Percentiles rank a stretch among this genome's conserved stretches.
Conservation (phyloP, 768 basidiomycete species). For the Pleurotus tuoliensis region DNA sequence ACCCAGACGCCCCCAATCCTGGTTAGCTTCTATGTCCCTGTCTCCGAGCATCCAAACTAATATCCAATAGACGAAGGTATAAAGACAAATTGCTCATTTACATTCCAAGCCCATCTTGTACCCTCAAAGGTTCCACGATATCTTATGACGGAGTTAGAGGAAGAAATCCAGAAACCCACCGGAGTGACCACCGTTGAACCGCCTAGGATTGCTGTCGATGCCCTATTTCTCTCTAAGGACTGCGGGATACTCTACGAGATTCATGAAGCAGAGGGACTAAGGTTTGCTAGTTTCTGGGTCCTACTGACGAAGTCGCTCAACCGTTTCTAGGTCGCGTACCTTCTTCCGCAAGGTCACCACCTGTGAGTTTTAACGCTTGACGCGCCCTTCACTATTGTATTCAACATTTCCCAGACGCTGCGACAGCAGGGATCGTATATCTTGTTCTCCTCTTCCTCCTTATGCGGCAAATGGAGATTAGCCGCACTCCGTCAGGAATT, state of each 20-base stretch:
- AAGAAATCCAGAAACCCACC: slow-evolving; percentile 70
- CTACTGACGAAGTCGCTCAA: background rate
- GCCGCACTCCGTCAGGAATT: slow-evolving; percentile 75
- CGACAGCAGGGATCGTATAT: slow-evolving; percentile 62
- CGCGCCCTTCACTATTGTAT: background rate
- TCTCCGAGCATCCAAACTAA: background rate
- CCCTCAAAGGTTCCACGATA: slow-evolving; percentile 46
- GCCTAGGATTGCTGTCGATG: slow-evolving; percentile 57
- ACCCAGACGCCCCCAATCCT: slow-evolving; percentile 43
- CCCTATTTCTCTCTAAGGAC: slow-evolving; percentile 70
- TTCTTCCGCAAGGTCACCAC: slow-evolving; percentile 77
- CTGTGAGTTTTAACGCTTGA: slow-evolving; percentile 31
- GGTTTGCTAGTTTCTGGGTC: slow-evolving; percentile 31
- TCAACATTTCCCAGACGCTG: slow-evolving; percentile 55
- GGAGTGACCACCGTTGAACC: slow-evolving; percentile 57
- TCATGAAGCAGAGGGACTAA: slow-evolving; percentile 62
- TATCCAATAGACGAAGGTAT: slow-evolving; percentile 22
- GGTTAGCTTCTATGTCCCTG: background rate
- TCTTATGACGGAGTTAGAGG: slow-evolving; percentile 67
- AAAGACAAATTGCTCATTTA: slow-evolving; percentile 60
- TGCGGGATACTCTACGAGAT: slow-evolving; percentile 77
- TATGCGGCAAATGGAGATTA: slow-evolving; percentile 69
- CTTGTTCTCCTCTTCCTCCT: slow-evolving; percentile 63
- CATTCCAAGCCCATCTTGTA: slow-evolving; percentile 62
- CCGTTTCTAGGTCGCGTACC: slow-evolving; percentile 39